Base-by-base conservation (phyloP, 768 basidiomycete species). In the Hortiboletus campestris region DNA sequence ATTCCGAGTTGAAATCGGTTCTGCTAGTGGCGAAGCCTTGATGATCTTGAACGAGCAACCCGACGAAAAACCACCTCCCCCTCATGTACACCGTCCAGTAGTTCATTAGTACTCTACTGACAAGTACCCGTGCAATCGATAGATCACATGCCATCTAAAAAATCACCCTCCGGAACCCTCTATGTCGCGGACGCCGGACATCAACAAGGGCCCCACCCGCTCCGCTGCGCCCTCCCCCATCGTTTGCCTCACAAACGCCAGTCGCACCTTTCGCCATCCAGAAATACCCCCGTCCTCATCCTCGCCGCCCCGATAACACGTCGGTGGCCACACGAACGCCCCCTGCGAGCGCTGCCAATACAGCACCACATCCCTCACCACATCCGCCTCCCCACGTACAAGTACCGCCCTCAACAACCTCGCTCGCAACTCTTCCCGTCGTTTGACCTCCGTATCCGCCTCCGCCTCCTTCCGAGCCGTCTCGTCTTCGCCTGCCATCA, bases 331-430 rank as follows among this genome's bases (percentile, higher is more conserved):
- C 32, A 80, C 43, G 35, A 76, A 67, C 2, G 56, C 51, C 13
- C 74, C 76, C 29, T 69, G 61, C 28, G 58, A 51, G 29, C 58
- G 64, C 67, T 88, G 88, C 31, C 72, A 74, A 71, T 93, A 93
- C 43, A 63, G 60, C 51, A 85, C 72, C 34, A 91, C 73, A 31
- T 85, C 81, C 58, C 69, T 70, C 20, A 89, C 75, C 17, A 78
- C 67, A 6, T 78, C 75, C 39, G 62, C 62, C 14, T 71, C 70
- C 0, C 84, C 85, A 61, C 82, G 83, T 14, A 64, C 70, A 1
- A 84, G 70, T 13, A 90, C 69, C 16, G 76, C 77, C 60, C 73
- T 75, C 55, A 89, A 64, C 53, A 90, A 63, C 60, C 77, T 82
- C 32, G 20, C 80, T 74, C 58, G 52, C 19, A 40, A 28, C 49